A percentile compares a stretch with the other conserved stretches of the same genome.
phyloP scores from a whole-genome alignment of 768 basidiomycete species.

The Leccinum uliginosum region DNA sequence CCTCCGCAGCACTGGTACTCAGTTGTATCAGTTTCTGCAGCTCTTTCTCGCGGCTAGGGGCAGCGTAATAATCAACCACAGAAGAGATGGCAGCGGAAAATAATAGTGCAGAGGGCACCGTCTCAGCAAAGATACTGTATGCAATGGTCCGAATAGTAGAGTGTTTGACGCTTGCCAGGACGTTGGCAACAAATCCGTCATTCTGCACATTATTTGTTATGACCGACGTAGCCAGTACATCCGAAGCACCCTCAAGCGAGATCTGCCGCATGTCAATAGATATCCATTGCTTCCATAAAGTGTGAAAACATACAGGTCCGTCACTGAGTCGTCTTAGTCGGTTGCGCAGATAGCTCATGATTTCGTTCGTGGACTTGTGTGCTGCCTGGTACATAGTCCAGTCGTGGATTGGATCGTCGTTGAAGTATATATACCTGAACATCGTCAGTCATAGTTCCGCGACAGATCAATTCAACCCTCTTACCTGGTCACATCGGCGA shows the following conservation, averaged over 20 bases:
- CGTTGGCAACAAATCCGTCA: conserved; percentile 15
- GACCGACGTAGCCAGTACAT: conserved; percentile 17
- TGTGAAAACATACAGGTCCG: conserved; percentile 16
- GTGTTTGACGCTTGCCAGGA: conserved; percentile 7
- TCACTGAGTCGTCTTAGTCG: conserved; percentile 18
- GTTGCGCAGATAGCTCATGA: conserved; percentile 22
- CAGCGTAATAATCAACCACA: conserved; percentile 59
- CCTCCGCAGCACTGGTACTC: conserved; percentile 22
- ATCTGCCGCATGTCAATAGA: not conserved
- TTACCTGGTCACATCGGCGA: conserved; percentile 41
- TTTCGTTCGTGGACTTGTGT: conserved; percentile 21
- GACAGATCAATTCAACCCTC: not conserved
- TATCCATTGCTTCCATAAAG: not conserved
- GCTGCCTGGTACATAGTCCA: conserved; percentile 31
- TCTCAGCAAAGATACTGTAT: conserved; percentile 46
- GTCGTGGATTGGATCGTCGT: conserved; percentile 29
- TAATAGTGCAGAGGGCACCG: conserved; percentile 50
- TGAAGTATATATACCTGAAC: conserved; percentile 35
- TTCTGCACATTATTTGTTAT: conserved; percentile 23
- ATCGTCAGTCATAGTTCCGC: not conserved
- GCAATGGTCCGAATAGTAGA: conserved; percentile 36
- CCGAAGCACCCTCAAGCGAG: conserved; percentile 20
- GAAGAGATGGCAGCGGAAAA: conserved; percentile 55
- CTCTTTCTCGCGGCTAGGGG: conserved; percentile 31
- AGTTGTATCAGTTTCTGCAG: conserved; percentile 37